phyloP scores from a whole-genome alignment of 2,329 filamentous ascomycete species.

The Diplodia scrobiculata region DNA sequence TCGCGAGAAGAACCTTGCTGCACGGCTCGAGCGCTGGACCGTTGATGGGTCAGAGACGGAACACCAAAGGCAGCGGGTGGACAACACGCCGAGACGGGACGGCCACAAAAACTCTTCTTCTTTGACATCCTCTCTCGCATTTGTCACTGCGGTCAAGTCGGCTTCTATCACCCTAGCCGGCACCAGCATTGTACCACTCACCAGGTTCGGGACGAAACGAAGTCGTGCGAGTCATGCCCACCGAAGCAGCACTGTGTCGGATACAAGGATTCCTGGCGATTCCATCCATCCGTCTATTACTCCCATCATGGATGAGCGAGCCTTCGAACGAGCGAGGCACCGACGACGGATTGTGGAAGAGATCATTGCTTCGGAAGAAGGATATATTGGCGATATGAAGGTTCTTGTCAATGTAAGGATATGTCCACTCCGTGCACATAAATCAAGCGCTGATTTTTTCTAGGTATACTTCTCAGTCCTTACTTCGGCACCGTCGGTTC shows the following conservation, averaged over 20 bases:
- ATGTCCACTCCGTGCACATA: neutral
- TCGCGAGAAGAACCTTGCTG: constrained; percentile 42
- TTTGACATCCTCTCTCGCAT: constrained; percentile 74
- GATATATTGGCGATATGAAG: constrained; percentile 83
- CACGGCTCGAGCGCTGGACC: constrained; percentile 42
- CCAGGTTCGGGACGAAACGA: constrained; percentile 54
- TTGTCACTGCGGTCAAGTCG: constrained; percentile 78
- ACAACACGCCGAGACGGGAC: constrained; percentile 29
- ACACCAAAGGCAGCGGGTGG: neutral
- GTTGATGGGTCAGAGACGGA: constrained; percentile 36
- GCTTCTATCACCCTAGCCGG: constrained; percentile 76
- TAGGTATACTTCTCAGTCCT: constrained; percentile 60
- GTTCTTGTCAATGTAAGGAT: constrained; percentile 76
- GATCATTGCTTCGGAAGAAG: constrained; percentile 80
- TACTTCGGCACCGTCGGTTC: constrained; percentile 67
- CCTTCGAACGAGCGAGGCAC: constrained; percentile 71
- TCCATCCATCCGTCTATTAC: constrained; percentile 52
- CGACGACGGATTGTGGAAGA: constrained; percentile 82
- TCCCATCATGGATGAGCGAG: constrained; percentile 62
- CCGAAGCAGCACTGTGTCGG: constrained; percentile 61
- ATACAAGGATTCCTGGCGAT: constrained; percentile 62
- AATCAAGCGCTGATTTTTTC: neutral
- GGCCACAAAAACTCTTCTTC: constrained; percentile 53
- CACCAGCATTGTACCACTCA: constrained; percentile 67
- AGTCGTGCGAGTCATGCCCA: constrained; percentile 54